Base-by-base conservation (phyloP, 2,329 filamentous ascomycete species). In the Cladobotryum mycophilum region DNA sequence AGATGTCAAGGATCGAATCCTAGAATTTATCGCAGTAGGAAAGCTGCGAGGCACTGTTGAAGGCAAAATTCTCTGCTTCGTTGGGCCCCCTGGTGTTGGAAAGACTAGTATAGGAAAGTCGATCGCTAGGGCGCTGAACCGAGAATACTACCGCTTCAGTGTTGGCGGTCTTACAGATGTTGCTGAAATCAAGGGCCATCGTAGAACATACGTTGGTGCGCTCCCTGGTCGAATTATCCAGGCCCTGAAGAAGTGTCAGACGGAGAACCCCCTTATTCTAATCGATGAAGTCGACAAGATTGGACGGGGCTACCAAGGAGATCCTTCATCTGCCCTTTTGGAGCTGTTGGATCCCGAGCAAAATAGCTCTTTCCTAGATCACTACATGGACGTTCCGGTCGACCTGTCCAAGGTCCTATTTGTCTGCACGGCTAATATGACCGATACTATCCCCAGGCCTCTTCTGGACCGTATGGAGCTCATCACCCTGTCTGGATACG, bases 221-320 rank as follows among this genome's bases (percentile, higher is more conserved):
- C 75, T 99, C 35, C 93, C 93, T 4, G 95, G 93, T 46, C 88
- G 95, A 53, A 96, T 99, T 65, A 97, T 99, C 55, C 95, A 99
- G 70, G 93, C 93, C 1, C 74, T 99, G 62, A 99, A 99, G 78
- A 99, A 99, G 70, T 97, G 92, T 66, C 91, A 97, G 72, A 99
- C 93, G 0, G 95, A 99, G 70, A 99, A 99, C 67, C 93, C 93
- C 25, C 77, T 99, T 30, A 90, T 99, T 46, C 73, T 99, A 56
- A 97, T 99, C 57, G 93, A 99, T 65, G 93, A 99, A 66, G 85
- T 99, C 52, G 93, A 99, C 76, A 99, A 99, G 75, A 95, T 99
- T 65, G 93, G 93, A 33, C 85, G 90, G 51, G 93, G 93, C 5
- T 93, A 96, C 65, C 93, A 97, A 70, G 93, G 93, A 22, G 93